Percentiles rank a stretch among this genome's conserved stretches.
Evolutionary conservation across 306 rosid genomes (phyloP).

Genomic region (Casuarina cunninghamiana): DNA sequence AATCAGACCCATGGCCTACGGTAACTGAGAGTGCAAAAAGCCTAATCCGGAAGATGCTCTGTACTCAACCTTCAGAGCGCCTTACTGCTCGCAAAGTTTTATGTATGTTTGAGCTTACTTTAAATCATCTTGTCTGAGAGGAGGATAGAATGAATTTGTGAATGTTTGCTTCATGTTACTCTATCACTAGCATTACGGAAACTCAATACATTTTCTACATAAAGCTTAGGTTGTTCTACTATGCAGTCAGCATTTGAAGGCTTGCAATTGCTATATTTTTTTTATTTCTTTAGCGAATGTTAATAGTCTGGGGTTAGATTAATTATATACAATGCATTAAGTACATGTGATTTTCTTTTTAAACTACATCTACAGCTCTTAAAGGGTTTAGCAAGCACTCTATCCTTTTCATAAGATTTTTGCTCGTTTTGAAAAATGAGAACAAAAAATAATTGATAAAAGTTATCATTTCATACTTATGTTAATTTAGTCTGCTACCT

Average conservation of each 20-base stretch:
- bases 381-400: slow-evolving; percentile 1
- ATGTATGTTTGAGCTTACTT: slow-evolving; percentile 53
- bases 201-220: slow-evolving; percentile 1
- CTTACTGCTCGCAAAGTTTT: slow-evolving; percentile 86
- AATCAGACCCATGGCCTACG: slow-evolving; percentile 88
- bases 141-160: too few species aligned
- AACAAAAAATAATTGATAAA: background rate
- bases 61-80: slow-evolving; percentile 76
- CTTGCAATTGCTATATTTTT: slow-evolving; percentile 6
- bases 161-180: too few species aligned
- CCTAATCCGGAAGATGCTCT: slow-evolving; percentile 78
- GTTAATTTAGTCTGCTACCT: slow-evolving; percentile 24
- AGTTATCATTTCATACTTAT: slow-evolving; percentile 12
- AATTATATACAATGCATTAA: background rate
- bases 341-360: slow-evolving; percentile 18
- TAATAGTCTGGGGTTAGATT: background rate
- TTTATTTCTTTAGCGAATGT: slow-evolving; percentile 2
- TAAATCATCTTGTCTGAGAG: background rate
- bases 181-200: background rate
- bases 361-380: slow-evolving; percentile 17
- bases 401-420: background rate
- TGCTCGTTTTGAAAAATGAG: background rate
- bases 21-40: slow-evolving; percentile 85
- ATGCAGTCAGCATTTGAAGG: slow-evolving; percentile 20
- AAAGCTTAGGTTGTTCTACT: slow-evolving; percentile 19